These are phyloP conservation scores for Urostyla sp. DNA, from an alignment of 73 alveolate species.

Conservation along the genomic window DNA sequence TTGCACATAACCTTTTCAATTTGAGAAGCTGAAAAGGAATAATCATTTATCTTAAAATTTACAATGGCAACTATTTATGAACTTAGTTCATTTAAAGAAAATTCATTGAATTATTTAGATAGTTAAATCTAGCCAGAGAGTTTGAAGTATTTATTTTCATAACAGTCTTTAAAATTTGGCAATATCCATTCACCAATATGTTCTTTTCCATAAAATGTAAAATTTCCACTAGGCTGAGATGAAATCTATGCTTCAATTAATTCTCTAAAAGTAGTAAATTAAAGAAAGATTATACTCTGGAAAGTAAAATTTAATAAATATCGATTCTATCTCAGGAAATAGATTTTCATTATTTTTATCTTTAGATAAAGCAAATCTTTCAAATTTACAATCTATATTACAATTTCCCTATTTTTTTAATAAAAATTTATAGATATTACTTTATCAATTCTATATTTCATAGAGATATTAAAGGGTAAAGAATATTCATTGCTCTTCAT, in stretches of 20 bases:
- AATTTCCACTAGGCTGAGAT: constrained; percentile 10
- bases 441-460: neutral
- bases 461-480: constrained; percentile 10
- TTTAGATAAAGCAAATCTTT: constrained; percentile 2
- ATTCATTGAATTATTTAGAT: neutral
- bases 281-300: constrained; percentile 38
- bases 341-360: constrained; percentile 9
- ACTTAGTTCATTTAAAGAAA: neutral
- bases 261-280: constrained; percentile 4
- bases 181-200: constrained; percentile 36
- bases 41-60: constrained; percentile 1
- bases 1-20: constrained; percentile 30
- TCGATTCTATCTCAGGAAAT: constrained; percentile 13
- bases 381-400: neutral
- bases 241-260: neutral
- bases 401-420: neutral
- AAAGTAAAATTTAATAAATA: constrained; percentile 6
- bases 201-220: neutral
- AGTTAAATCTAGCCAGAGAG: constrained; percentile 13
- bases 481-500: neutral
- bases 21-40: constrained; percentile 7
- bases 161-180: neutral
- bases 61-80: neutral
- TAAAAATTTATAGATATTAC: neutral
- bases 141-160: neutral